Evolutionary conservation across 129 eudicot species (phyloP), one percentile per base, ranked within the genome.

Genomic region (Lonicera japonica): DNA sequence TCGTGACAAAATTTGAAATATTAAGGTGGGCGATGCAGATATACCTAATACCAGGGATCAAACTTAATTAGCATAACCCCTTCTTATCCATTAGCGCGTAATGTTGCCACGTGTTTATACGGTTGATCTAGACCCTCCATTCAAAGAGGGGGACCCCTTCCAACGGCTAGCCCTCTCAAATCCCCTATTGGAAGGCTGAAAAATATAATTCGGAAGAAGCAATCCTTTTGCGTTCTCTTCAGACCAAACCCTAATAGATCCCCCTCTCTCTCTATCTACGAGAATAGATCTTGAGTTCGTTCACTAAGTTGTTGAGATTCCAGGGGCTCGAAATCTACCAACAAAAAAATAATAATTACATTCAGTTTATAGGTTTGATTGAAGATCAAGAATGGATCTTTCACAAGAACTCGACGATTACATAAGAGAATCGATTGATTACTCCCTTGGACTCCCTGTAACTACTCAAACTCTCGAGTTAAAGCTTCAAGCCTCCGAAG

Each of bases 331-430:
- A 7, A 54, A 16, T 19, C 25, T 50, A 13, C 47, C 1, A 8
- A 8, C 11, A 1, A 23, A 43, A 56, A 46, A 29, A 40, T n/a
- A 63, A 36, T 14, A 23, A 11, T 60, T 19, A 5, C 41, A 29
- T 25, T 21, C 48, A 25, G 21, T 16, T 68, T 29, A 21, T 20
- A 22, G 34, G 34, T 12, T 58, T 45, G 12, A 46, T 58, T 45
- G 12, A 46, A 10, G 43, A 64, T 7, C 0, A 39, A 15, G 25
- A 15, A 92, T 91, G 97, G 94, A 84, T 63, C 39, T 84, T 50
- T 73, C 87, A 10, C 77, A 78, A 80, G 95, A 87, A 76, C 71
- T 81, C 0, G 95, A 92, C 7, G 90, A 78, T 55, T 92, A 70
- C 78, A 72, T 92, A n/a, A 82, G 85, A 11, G 81, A 85, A 73